Conservation (phyloP, 1,284 basidiomycete genomes). For the Singerocomus inundabilis region DNA sequence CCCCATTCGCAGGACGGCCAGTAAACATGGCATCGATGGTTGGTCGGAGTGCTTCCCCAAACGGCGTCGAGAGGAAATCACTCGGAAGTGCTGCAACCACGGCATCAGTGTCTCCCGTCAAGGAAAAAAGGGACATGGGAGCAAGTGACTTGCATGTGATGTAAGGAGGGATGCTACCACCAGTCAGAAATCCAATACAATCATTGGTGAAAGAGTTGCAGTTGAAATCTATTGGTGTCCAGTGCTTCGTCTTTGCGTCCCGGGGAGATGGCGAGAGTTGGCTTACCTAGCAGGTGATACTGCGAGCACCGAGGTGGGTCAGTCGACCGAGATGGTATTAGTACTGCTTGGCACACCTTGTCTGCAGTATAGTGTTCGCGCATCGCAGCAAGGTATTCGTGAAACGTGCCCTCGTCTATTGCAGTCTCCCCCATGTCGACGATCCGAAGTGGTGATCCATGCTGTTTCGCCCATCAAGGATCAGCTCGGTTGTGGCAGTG, state of each 20-base stretch:
- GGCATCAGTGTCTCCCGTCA: background rate
- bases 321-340: background rate
- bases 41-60: constrained; percentile 82
- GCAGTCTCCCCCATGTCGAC: constrained; percentile 81
- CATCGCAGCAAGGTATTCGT: constrained; percentile 78
- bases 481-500: no score
- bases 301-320: constrained; percentile 32
- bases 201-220: constrained; percentile 93
- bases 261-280: no score
- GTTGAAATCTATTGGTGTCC: constrained; percentile 63
- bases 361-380: constrained; percentile 80
- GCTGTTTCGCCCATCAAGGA: constrained; percentile 8
- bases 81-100: constrained; percentile 69
- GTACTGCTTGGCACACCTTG: constrained; percentile 52
- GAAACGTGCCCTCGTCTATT: constrained; percentile 80
- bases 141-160: constrained; percentile 56
- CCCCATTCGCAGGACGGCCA: constrained; percentile 42
- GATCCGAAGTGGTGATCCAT: constrained; percentile 70
- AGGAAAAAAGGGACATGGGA: background rate
- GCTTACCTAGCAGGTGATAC: constrained; percentile 85
- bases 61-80: constrained; percentile 89
- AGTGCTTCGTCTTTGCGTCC: background rate
- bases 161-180: constrained; percentile 72
- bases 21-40: constrained; percentile 88
- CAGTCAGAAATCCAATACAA: constrained; percentile 80